These are phyloP conservation scores for Acacia acuminata DNA, from an alignment of 306 rosid genomes.

Conservation along the genomic window DNA sequence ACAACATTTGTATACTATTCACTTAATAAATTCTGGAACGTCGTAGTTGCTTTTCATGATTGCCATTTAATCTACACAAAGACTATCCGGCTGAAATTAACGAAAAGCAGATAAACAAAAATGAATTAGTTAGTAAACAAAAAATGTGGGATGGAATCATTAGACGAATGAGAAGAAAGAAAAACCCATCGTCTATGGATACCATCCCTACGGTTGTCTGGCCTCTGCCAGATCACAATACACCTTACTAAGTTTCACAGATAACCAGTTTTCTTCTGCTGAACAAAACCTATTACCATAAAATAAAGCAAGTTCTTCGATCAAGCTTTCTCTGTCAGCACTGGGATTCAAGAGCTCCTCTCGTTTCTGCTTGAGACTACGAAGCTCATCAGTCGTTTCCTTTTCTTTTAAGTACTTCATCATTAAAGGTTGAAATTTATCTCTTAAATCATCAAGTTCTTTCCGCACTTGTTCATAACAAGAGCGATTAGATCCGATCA, in stretches of 20 bases:
- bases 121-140: neutral
- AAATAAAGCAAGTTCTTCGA: slow-evolving; percentile 22
- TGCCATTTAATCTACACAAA: neutral
- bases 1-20: neutral
- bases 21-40: neutral
- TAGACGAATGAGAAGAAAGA: slow-evolving; percentile 48
- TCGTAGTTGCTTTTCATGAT: neutral
- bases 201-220: slow-evolving; percentile 96
- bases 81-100: too few species aligned
- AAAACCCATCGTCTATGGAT: slow-evolving; percentile 72
- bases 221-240: slow-evolving; percentile 65
- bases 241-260: neutral
- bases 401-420: too few species aligned
- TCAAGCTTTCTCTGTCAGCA: slow-evolving; percentile 61
- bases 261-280: neutral
- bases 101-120: neutral
- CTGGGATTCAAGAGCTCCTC: slow-evolving; percentile 2
- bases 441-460: too few species aligned
- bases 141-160: slow-evolving; percentile 73
- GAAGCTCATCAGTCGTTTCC: too few species aligned
- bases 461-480: too few species aligned
- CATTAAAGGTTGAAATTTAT: too few species aligned
- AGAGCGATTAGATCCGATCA: too few species aligned
- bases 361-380: too few species aligned
- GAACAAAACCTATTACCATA: slow-evolving; percentile 7